Evolutionary conservation across 2,329 filamentous ascomycete species (phyloP).

Genomic region (Pseudogymnoascus pannorum): DNA sequence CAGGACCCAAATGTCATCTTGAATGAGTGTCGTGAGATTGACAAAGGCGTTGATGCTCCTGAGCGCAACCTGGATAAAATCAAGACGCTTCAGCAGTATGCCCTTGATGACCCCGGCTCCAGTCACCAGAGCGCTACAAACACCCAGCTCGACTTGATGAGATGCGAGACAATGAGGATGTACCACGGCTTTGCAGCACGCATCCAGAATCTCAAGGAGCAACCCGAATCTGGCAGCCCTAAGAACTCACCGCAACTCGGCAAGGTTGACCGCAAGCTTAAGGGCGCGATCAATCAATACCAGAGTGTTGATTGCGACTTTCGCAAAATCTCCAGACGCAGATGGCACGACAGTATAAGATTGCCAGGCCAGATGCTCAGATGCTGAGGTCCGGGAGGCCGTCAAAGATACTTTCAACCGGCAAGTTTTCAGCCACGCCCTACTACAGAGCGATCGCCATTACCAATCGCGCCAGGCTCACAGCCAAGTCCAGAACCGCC

Average conservation of each 20-base stretch:
- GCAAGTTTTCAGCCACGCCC: constrained; percentile 81
- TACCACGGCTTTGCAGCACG: constrained; percentile 75
- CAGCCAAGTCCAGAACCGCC: constrained; percentile 72
- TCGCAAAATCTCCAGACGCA: constrained; percentile 74
- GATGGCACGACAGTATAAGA: constrained; percentile 82
- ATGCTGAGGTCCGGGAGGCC: constrained; percentile 69
- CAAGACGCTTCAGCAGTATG: constrained; percentile 53
- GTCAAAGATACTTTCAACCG: constrained; percentile 61
- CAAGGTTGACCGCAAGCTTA: constrained; percentile 70
- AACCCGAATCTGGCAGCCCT: constrained; percentile 63
- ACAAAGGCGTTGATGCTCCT: constrained; percentile 67
- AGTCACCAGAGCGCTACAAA: constrained; percentile 57
- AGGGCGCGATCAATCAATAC: constrained; percentile 73
- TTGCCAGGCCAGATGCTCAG: constrained; percentile 77
- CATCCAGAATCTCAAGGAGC: constrained; percentile 75
- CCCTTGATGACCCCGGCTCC: constrained; percentile 68
- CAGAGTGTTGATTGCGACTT: constrained; percentile 74
- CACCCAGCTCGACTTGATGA: constrained; percentile 64
- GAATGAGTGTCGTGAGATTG: constrained; percentile 77
- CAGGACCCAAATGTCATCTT: constrained; percentile 69
- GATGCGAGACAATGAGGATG: constrained; percentile 71
- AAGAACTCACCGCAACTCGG: constrained; percentile 76
- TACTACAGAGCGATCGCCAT: constrained; percentile 72
- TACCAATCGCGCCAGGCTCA: constrained; percentile 76
- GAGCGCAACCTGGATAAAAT: constrained; percentile 66